Base-by-base conservation (phyloP, 2,329 filamentous ascomycete genomes). In the Parastagonospora nodorum region DNA sequence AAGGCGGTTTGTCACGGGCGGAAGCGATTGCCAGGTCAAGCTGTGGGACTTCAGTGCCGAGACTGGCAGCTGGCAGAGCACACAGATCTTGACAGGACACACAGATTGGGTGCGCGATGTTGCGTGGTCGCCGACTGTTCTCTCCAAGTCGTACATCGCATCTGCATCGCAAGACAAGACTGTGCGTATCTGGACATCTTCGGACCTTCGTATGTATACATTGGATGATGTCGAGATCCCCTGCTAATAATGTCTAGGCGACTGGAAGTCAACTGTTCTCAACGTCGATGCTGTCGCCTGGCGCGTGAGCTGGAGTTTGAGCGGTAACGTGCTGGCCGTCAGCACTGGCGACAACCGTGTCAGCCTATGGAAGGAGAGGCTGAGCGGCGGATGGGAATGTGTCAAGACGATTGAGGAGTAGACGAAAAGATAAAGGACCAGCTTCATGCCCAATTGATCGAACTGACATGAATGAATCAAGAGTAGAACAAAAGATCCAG, bases 51-150 rank as follows among this genome's bases (percentile, higher is more conserved):
- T 86, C 41, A 83, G 78, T 66, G 67, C 76, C 5, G 81, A 84
- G 58, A 74, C 75, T 33, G 78, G 79, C 55, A 78, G 74, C 35
- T 86, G 85, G 72, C 74, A 77, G 48, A 75, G 77, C 51, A 77
- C 77, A 36, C 74, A 77, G 38, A 78, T 74, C 63, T 79, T 99
- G 60, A 77, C 82, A 1, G 94, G 94, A 57, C 94, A 99, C 77
- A 84, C 85, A 5, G 94, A 97, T 79, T 99, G 94, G 94, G 94
- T 99, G 48, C 87, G 94, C 58, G 94, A 99, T 74, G 94, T 99
- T 10, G 90, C 93, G 11, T 99, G 94, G 94, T 93, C 89, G 42
- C 94, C 94, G 9, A 97, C 92, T 19, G 90, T 97, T 48, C 82
- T 99, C 51, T 90, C 92, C 67, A 97, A 96, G 82, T 91, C 88